A percentile compares a stretch with the other conserved stretches of the same genome.
These are phyloP conservation scores for Mycena crocata DNA, from an alignment of 768 basidiomycete genomes.

Conservation along the genomic window DNA sequence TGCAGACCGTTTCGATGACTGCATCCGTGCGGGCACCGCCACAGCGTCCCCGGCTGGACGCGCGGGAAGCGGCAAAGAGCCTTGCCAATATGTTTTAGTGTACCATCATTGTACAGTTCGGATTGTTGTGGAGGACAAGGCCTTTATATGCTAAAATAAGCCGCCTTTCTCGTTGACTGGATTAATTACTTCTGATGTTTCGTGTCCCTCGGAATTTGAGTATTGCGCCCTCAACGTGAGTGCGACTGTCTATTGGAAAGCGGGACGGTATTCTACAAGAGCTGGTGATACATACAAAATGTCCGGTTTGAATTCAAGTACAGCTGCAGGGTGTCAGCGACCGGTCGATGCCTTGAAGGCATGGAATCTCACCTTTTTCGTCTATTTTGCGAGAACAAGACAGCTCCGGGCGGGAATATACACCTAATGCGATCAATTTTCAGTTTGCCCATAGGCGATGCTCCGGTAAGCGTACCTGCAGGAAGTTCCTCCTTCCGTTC, in stretches of 20 bases:
- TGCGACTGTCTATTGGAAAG: constrained; percentile 2
- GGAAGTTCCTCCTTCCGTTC: constrained; percentile 92
- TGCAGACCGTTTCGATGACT: constrained; percentile 73
- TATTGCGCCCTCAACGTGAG: background rate
- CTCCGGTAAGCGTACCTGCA: constrained; percentile 69
- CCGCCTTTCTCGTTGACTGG: constrained; percentile 2
- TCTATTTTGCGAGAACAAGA: constrained; percentile 68
- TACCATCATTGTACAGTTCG: constrained; percentile 20
- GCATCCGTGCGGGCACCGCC: constrained; percentile 80
- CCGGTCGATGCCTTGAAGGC: no score
- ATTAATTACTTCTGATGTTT: constrained; percentile 18
- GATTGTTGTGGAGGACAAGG: constrained; percentile 12
- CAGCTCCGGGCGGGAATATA: constrained; percentile 78
- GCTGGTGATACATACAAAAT: constrained; percentile 21
- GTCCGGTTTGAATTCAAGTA: constrained; percentile 11
- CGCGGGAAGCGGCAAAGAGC: constrained; percentile 88
- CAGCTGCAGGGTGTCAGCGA: constrained; percentile 8
- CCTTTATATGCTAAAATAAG: constrained; percentile 23
- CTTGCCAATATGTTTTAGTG: constrained; percentile 87
- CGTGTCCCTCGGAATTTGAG: background rate
- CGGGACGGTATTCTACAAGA: constrained; percentile 6
- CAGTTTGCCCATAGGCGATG: background rate
- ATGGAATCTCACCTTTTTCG: background rate
- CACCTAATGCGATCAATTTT: constrained; percentile 55
- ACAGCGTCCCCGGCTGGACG: constrained; percentile 80